Percentiles rank a stretch among this genome's conserved stretches.
These are phyloP conservation scores for Thalassiosira gravida DNA, from an alignment of 352 stramenopile genomes.

Conservation along the genomic window DNA sequence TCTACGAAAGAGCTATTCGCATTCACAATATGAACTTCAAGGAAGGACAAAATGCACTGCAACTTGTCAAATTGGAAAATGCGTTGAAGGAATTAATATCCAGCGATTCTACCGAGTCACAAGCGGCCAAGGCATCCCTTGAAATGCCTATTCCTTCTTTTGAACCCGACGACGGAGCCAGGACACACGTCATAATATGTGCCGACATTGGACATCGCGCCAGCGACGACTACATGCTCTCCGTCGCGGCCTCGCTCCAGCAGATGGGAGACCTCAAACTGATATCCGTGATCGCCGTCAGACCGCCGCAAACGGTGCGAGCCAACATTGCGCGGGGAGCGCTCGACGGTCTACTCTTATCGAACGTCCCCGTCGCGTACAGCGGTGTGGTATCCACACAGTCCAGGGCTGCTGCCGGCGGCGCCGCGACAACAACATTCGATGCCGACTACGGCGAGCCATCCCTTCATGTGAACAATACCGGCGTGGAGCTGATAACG, in stretches of 20 bases:
- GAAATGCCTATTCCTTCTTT: conserved; percentile 37
- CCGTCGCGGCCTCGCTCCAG: conserved; percentile 32
- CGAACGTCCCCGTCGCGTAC: conserved; percentile 45
- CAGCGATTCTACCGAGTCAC: neutral
- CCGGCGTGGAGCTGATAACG: conserved; percentile 44
- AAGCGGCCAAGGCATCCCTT: conserved; percentile 6
- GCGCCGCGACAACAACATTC: conserved; percentile 5
- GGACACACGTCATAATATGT: conserved; percentile 44
- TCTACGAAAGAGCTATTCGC: conserved; percentile 46
- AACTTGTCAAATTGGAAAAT: conserved; percentile 42
- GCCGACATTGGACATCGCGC: conserved; percentile 43
- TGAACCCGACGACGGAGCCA: conserved; percentile 15
- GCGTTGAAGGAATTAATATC: conserved; percentile 23
- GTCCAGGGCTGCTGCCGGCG: neutral
- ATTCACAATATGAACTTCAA: conserved; percentile 60
- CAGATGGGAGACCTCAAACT: conserved; percentile 44
- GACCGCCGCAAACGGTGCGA: conserved; percentile 21
- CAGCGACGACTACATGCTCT: conserved; percentile 53
- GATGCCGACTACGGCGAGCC: conserved; percentile 20
- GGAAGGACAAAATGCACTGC: conserved; percentile 29
- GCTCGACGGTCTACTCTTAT: conserved; percentile 44
- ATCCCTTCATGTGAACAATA: conserved; percentile 39
- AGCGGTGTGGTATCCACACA: conserved; percentile 6
- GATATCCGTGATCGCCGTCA: conserved; percentile 30
- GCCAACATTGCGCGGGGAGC: conserved; percentile 39